phyloP scores from a whole-genome alignment of 805 yeast genomes.

The Saturnispora saitoi region DNA sequence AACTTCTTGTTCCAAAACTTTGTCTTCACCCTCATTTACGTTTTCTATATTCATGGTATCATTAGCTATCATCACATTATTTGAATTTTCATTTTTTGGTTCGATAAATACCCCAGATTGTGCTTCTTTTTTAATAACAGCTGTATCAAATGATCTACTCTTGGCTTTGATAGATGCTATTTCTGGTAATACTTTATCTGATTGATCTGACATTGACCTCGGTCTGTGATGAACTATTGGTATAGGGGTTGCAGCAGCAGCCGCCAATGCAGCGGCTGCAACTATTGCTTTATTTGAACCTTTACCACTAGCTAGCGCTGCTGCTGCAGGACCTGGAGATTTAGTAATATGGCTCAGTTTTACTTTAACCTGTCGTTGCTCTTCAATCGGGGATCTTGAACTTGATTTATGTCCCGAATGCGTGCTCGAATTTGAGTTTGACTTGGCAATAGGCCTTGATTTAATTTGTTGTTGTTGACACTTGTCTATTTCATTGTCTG shows the following conservation, averaged over 20 bases:
- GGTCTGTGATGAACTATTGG: constrained; percentile 31
- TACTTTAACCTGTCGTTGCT: neutral
- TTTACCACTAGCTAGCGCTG: constrained; percentile 27
- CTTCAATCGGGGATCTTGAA: neutral
- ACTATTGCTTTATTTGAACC: constrained; percentile 47
- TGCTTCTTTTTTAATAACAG: neutral
- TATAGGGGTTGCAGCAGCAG: constrained; percentile 70
- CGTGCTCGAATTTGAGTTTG: neutral
- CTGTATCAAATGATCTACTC: neutral
- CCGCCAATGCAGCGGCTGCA: constrained; percentile 79
- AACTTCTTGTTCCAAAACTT: neutral
- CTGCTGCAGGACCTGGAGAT: constrained; percentile 33
- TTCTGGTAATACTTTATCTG: constrained; percentile 1
- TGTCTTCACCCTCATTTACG: neutral
- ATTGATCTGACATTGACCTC: neutral
- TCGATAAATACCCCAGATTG: neutral
- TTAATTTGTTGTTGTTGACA: neutral
- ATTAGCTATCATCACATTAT: neutral
- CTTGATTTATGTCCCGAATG: neutral
- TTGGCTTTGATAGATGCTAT: neutral
- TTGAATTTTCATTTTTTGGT: neutral
- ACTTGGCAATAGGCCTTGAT: neutral
- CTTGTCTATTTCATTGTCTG: neutral
- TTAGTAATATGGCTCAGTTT: constrained; percentile 18
- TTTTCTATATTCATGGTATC: neutral